Percentiles rank a stretch among this genome's conserved stretches.
Evolutionary conservation across 805 yeast species (phyloP).

Genomic region (Candida easanensis): DNA sequence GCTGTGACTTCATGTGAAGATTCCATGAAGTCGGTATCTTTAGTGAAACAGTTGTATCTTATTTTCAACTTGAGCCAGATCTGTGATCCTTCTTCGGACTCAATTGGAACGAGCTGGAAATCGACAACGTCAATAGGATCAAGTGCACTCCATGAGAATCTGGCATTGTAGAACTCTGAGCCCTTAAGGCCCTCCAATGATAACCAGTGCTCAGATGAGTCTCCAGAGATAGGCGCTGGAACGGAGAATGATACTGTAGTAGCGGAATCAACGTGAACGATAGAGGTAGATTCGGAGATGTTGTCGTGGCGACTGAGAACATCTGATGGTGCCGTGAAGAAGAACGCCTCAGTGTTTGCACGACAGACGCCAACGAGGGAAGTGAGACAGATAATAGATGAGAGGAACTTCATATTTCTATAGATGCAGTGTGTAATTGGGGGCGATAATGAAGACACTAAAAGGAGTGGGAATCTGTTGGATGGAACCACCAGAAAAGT

Average conservation of each 20-base stretch:
- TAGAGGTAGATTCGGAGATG: neutral
- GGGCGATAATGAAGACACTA: too few species aligned
- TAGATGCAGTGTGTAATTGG: neutral
- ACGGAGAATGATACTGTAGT: slow-evolving; percentile 2
- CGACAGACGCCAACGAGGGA: neutral
- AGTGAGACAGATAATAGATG: neutral
- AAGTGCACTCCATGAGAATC: slow-evolving; percentile 26
- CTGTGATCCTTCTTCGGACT: slow-evolving; percentile 4
- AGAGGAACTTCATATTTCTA: neutral
- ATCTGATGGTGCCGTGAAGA: slow-evolving; percentile 7
- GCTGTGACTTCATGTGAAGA: slow-evolving; percentile 5
- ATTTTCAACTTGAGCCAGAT: slow-evolving; percentile 9
- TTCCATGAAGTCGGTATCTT: slow-evolving; percentile 12
- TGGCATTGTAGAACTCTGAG: slow-evolving; percentile 12
- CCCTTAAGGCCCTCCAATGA: slow-evolving; percentile 5
- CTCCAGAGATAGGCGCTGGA: slow-evolving; percentile 7
- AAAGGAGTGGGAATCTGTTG: too few species aligned
- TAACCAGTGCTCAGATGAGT: slow-evolving; percentile 1
- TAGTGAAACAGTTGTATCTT: slow-evolving; percentile 17
- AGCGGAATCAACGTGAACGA: slow-evolving; percentile 4
- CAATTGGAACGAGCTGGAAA: slow-evolving; percentile 12
- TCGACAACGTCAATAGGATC: slow-evolving; percentile 19
- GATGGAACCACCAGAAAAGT: too few species aligned
- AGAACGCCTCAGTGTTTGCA: slow-evolving; percentile 25
- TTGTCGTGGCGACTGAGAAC: slow-evolving; percentile 1